Evolutionary conservation across 2,329 filamentous ascomycete species (phyloP).

Genomic region (Apiospora malaysiana): DNA sequence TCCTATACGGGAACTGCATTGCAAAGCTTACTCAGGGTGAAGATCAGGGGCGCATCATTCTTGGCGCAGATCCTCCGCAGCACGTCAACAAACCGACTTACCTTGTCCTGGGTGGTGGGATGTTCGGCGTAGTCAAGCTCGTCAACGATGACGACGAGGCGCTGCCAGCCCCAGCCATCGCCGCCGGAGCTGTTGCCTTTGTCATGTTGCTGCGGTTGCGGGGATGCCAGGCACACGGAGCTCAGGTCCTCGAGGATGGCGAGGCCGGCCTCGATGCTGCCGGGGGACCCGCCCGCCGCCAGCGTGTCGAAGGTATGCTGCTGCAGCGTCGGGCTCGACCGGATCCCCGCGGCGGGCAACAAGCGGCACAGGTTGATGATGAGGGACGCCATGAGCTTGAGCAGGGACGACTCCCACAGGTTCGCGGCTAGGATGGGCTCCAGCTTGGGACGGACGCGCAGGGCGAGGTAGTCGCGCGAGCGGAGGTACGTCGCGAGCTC

Average conservation of each 20-base stretch:
- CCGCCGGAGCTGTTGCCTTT: background rate
- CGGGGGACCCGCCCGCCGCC: background rate
- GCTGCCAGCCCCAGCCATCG: background rate
- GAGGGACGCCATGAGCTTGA: constrained; percentile 22
- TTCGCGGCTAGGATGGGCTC: constrained; percentile 18
- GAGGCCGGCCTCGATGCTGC: constrained; percentile 24
- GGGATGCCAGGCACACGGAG: background rate
- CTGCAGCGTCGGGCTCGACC: background rate
- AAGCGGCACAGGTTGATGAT: constrained; percentile 16
- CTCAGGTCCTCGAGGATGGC: constrained; percentile 22
- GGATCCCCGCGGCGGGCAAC: background rate
- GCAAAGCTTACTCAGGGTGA: constrained; percentile 17
- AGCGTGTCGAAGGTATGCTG: constrained; percentile 2
- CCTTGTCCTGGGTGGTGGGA: constrained; percentile 16
- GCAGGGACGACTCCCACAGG: constrained; percentile 7
- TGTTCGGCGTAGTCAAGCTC: constrained; percentile 21
- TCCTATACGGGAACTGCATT: background rate
- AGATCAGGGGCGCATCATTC: constrained; percentile 20
- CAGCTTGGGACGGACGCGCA: constrained; percentile 20
- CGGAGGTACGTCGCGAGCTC: constrained; percentile 24
- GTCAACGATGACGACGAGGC: constrained; percentile 25
- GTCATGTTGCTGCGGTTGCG: background rate
- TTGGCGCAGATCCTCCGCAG: constrained; percentile 14
- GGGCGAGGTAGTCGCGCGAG: constrained; percentile 10
- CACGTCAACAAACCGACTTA: constrained; percentile 20